Conservation (phyloP, 2,329 filamentous ascomycete species). For the Rhinocladiella similis region DNA sequence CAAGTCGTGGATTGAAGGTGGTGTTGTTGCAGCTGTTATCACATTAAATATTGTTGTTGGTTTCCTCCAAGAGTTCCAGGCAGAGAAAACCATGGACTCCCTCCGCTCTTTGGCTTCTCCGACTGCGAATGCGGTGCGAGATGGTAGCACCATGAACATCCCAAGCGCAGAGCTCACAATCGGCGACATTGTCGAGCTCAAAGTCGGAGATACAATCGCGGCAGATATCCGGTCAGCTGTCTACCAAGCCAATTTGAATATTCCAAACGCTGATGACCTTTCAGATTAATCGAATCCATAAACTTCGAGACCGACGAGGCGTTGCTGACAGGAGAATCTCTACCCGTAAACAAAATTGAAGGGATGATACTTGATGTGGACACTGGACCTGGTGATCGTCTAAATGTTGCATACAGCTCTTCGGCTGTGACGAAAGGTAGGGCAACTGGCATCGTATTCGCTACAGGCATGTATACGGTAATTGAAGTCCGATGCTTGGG, state of each 20-base stretch:
- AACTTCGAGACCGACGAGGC: slow-evolving; percentile 63
- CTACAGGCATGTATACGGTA: slow-evolving; percentile 58
- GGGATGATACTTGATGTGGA: slow-evolving; percentile 51
- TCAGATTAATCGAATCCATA: slow-evolving; percentile 50
- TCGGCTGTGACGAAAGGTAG: slow-evolving; percentile 64
- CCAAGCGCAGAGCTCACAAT: slow-evolving; percentile 56
- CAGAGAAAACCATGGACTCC: slow-evolving; percentile 56
- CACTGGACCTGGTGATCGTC: slow-evolving; percentile 60
- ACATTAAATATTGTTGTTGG: slow-evolving; percentile 59
- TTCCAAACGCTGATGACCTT: background rate
- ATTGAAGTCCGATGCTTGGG: too few relatives aligned
- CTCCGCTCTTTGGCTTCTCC: slow-evolving; percentile 51
- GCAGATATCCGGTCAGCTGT: slow-evolving; percentile 45
- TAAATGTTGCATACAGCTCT: slow-evolving; percentile 63
- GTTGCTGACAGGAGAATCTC: slow-evolving; percentile 61
- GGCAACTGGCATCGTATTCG: slow-evolving; percentile 60
- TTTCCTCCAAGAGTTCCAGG: slow-evolving; percentile 54
- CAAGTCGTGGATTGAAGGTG: slow-evolving; percentile 61
- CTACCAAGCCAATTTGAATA: background rate
- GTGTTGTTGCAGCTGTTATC: slow-evolving; percentile 60
- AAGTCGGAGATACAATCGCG: slow-evolving; percentile 49
- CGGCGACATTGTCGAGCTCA: slow-evolving; percentile 58
- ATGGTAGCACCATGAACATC: slow-evolving; percentile 49
- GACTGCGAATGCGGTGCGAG: slow-evolving; percentile 51
- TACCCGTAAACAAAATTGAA: slow-evolving; percentile 57